Percentiles rank a stretch among this genome's conserved stretches.
Evolutionary conservation across 345 rosid genomes (phyloP).

Genomic region (Eucalyptus tenuipes): DNA sequence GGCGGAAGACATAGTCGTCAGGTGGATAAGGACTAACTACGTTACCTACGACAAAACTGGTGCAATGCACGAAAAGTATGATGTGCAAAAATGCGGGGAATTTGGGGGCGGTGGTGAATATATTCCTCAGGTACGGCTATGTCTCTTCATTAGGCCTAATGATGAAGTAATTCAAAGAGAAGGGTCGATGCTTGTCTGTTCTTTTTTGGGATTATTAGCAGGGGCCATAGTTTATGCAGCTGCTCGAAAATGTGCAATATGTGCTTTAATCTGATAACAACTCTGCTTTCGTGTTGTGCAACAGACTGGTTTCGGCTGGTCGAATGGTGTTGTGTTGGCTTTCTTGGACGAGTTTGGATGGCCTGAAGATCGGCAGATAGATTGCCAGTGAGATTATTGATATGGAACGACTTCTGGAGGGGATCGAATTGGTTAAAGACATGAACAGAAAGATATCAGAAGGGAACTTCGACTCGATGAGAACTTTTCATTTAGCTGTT

Average conservation of each 20-base stretch:
- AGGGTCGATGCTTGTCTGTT: not conserved
- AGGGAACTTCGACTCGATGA: too few relatives aligned
- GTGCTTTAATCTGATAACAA: not conserved
- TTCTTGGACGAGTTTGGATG: constrained; percentile 95
- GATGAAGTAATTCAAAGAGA: not conserved
- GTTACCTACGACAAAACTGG: constrained; percentile 22
- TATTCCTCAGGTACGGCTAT: constrained; percentile 36
- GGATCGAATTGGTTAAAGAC: too few relatives aligned
- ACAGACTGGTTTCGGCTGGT: constrained; percentile 93
- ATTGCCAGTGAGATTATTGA: constrained; percentile 12
- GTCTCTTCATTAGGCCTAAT: not conserved
- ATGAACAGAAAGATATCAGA: too few relatives aligned
- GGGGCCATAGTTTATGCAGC: not conserved
- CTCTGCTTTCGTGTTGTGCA: constrained; percentile 13
- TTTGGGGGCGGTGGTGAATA: constrained; percentile 69
- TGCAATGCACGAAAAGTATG: constrained; percentile 25
- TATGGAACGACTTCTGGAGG: too few relatives aligned
- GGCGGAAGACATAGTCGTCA: constrained; percentile 62
- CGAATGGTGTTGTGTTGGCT: constrained; percentile 81
- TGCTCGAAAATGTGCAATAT: not conserved
- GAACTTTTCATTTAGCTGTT: too few relatives aligned
- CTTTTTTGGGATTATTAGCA: not conserved
- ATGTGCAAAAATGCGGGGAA: constrained; percentile 40
- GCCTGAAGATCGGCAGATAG: constrained; percentile 42
- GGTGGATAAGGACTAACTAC: constrained; percentile 69